Base-by-base conservation (phyloP, 495 filamentous ascomycete genomes). In the Lichenothelia convexa region DNA sequence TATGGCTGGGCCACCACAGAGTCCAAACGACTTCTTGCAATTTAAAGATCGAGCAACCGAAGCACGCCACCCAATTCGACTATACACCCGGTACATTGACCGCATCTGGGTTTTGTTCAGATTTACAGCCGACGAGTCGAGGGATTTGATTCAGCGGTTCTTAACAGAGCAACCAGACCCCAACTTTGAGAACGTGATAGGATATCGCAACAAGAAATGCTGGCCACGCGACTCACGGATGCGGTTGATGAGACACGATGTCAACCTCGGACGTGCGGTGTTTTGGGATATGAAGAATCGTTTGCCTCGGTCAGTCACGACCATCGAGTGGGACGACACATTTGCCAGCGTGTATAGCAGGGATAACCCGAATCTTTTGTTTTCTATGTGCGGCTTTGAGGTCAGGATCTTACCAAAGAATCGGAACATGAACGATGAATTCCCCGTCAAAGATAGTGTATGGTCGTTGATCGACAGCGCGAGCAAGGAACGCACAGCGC, bases 251-350 rank as follows among this genome's bases (percentile, higher is more conserved):
- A 75, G 91, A 45, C 91, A 99, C 55, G 91, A 99, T 64, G 91
- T 99, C 42, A 95, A 99, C 48, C 76, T 99, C 38, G 91, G 91
- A 6, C 75, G 91, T 45, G 91, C 91, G 42, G 91, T 95, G 9
- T 99, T 99, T 61, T 99, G 91, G 89, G 89, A 99, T 52, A 54
- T 99, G 56, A 99, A 99, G 68, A 95, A 99, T 56, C 69, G 91
- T 12, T 65, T 99, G 32, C 91, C 91, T 12, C 68, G 91, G 41
- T 92, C 84, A 17, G 73, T 99, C 29, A 95, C 91, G 0, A 95
- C 91, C 1, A 89, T 95, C 40, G 91, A 99, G 39, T 99, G 91
- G 91, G 91, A 95, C 52, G 91, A 99, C 54, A 95, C 87, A 0
- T 99, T 99, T 49, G 75, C 84, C n/a, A 94, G 87, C 43, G 91